Evolutionary conservation across 2,329 filamentous ascomycete genomes (phyloP).

Genomic region (Sclerotinia nivalis): DNA sequence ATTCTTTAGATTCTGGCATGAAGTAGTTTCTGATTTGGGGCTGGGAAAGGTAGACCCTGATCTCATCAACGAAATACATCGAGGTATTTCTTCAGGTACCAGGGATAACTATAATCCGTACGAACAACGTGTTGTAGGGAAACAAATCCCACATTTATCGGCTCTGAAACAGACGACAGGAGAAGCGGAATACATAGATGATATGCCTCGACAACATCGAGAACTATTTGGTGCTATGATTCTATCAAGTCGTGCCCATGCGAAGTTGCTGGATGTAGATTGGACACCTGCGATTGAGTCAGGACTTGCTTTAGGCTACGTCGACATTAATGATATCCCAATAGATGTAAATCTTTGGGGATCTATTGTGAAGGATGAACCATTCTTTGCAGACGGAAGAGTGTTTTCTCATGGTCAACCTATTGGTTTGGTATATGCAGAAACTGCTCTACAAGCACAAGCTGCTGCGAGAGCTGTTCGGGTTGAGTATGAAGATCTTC

Average conservation of each 20-base stretch:
- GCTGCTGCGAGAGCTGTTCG: constrained; percentile 79
- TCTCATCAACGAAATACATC: constrained; percentile 78
- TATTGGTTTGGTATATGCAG: constrained; percentile 84
- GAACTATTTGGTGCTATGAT: constrained; percentile 87
- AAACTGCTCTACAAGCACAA: constrained; percentile 73
- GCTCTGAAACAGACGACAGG: constrained; percentile 91
- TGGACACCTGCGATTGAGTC: constrained; percentile 62
- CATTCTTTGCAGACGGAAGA: constrained; percentile 87
- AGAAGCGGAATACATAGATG: constrained; percentile 92
- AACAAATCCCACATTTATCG: constrained; percentile 78
- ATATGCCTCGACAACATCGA: constrained; percentile 80
- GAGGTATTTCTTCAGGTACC: constrained; percentile 73
- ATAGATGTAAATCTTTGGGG: constrained; percentile 86
- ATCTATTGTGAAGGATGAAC: constrained; percentile 68
- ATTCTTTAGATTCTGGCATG: constrained; percentile 96
- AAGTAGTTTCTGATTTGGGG: constrained; percentile 66
- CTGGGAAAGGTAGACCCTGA: constrained; percentile 63
- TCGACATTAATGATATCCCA: constrained; percentile 78
- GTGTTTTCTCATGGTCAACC: constrained; percentile 89
- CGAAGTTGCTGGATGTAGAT: constrained; percentile 77
- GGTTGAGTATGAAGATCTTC: constrained; percentile 86
- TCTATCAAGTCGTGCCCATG: constrained; percentile 82
- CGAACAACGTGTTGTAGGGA: constrained; percentile 76
- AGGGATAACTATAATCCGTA: constrained; percentile 78
- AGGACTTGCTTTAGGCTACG: constrained; percentile 74